phyloP scores from a whole-genome alignment of 495 filamentous ascomycete genomes.

The Penicillium longicatenatum region DNA sequence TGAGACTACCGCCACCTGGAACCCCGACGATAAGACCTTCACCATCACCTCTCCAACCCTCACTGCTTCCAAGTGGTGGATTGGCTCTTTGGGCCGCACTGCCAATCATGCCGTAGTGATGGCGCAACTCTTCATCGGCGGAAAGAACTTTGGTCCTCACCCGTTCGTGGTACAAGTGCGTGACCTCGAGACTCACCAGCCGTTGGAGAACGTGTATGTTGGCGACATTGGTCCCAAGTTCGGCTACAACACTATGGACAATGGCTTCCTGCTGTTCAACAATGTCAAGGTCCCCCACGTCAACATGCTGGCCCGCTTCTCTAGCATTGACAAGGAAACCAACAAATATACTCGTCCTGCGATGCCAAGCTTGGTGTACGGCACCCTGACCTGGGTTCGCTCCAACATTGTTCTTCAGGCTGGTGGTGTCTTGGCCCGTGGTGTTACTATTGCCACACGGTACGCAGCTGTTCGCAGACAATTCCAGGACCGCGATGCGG shows the following conservation, averaged over 20 bases:
- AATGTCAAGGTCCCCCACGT: slow-evolving; percentile 67
- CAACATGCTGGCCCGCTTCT: slow-evolving; percentile 69
- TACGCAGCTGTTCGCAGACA: slow-evolving; percentile 70
- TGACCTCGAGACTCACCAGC: slow-evolving; percentile 68
- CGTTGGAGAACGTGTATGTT: slow-evolving; percentile 67
- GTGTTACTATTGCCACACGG: slow-evolving; percentile 72
- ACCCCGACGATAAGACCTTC: slow-evolving; percentile 67
- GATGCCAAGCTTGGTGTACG: slow-evolving; percentile 66
- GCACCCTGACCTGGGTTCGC: slow-evolving; percentile 72
- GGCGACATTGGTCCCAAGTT: slow-evolving; percentile 78
- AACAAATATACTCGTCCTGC: slow-evolving; percentile 64
- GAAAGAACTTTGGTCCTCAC: slow-evolving; percentile 69
- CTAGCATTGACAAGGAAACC: slow-evolving; percentile 60
- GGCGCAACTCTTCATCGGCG: slow-evolving; percentile 66
- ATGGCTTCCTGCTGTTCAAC: slow-evolving; percentile 74
- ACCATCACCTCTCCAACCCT: slow-evolving; percentile 66
- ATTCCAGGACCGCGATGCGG: slow-evolving; percentile 69
- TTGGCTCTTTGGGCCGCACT: slow-evolving; percentile 69
- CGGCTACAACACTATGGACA: slow-evolving; percentile 74
- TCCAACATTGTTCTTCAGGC: slow-evolving; percentile 69
- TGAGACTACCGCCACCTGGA: slow-evolving; percentile 74
- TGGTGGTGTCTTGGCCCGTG: slow-evolving; percentile 67
- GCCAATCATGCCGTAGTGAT: slow-evolving; percentile 77
- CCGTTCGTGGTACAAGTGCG: slow-evolving; percentile 76
- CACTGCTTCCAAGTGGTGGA: slow-evolving; percentile 79